Base-by-base conservation (phyloP, 345 rosid genomes). In the Rhizophora apiculata region DNA sequence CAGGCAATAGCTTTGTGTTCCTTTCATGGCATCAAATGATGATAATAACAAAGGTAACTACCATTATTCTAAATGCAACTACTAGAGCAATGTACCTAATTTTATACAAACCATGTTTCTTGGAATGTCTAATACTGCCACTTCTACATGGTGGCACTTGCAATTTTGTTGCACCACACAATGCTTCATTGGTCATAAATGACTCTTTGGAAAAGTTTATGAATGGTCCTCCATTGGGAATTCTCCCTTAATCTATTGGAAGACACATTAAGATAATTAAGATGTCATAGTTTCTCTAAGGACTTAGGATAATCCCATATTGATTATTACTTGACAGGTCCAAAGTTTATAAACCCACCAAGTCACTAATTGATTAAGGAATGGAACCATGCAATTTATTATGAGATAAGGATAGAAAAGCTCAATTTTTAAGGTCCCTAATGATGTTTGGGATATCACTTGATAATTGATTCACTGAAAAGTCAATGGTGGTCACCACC, bases 181-280 rank as follows among this genome's bases (percentile, higher is more conserved):
- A 60, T 6, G 60, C 77, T 30, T 62, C 7, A 49, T 81, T 81
- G 5, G 27, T 13, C n/a, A 21, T 6, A 20, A 67, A 77, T 51
- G 79, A 78, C 27, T 53, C 21, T 11, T 15, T 15, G 0, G 80
- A 72, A 55, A 81, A 75, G 65, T 72, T 75, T 24, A 5, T 5
- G 48, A 78, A 81, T 0, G 66, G 58, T 29, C 83, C 82, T 29
- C 57, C 71, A 19, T 13, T 59, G 7, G 83, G 84, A 34, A 80
- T 49, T 79, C 82, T 34, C 82, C 82, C 52, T 79, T 10, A 79
- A 31, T 30, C 39, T 43, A 54, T 75, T 79, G n/a, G 71, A 53
- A 31, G 79, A 74, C 32, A 70, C 65, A 67, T 78, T 62, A 0
- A 78, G 52, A 19, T 48, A 21, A 0, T 20, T 15, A 13, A 79